Conservation (phyloP, 371 early-diverging fungal genomes). For the Zychaea mexicana region DNA sequence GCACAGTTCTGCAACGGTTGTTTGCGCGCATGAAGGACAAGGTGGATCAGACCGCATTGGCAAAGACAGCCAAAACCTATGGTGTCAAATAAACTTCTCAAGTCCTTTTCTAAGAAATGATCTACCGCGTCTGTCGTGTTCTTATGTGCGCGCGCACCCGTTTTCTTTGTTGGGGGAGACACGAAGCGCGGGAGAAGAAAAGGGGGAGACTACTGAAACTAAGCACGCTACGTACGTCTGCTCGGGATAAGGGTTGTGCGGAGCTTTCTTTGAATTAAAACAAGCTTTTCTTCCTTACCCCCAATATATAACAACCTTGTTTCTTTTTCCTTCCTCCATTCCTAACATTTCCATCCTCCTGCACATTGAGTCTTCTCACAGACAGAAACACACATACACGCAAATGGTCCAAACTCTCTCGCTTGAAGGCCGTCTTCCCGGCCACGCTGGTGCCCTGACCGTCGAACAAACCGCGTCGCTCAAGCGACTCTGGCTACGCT, state of each 20-base stretch:
- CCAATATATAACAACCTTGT: neutral
- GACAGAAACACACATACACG: too few species aligned
- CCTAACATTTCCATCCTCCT: neutral
- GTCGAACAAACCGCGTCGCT: constrained; percentile 50
- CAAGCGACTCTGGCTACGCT: constrained; percentile 53
- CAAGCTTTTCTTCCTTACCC: neutral
- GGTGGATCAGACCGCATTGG: neutral
- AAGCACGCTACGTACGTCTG: too few species aligned
- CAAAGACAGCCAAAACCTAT: constrained; percentile 13
- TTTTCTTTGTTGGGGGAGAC: neutral
- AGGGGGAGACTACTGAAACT: neutral
- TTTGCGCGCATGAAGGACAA: constrained; percentile 10
- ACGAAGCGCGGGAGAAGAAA: neutral
- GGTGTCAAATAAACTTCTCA: constrained; percentile 12
- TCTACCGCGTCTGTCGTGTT: too few species aligned
- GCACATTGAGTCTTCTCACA: too few species aligned
- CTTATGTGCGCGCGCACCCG: too few species aligned
- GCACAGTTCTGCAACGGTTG: constrained; percentile 11
- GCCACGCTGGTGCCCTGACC: constrained; percentile 47
- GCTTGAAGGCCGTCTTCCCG: constrained; percentile 21
- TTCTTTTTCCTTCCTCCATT: neutral
- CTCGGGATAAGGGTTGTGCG: neutral
- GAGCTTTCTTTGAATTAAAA: neutral
- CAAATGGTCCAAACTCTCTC: constrained; percentile 9
- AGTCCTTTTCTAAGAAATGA: too few species aligned